Conservation (phyloP, 768 basidiomycete genomes). For the Collybiopsis luxurians region DNA sequence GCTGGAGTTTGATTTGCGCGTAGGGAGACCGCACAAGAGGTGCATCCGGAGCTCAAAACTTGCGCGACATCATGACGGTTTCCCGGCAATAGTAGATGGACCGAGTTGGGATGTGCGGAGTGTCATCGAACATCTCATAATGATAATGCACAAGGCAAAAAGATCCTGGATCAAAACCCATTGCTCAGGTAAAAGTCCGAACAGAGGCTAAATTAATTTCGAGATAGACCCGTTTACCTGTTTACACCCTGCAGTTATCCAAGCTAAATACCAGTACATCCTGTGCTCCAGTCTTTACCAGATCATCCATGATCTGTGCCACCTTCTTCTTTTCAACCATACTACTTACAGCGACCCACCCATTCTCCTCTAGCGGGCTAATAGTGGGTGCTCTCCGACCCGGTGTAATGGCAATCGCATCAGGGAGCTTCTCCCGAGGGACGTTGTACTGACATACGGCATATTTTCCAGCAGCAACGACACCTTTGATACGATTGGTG, state of each 20-base stretch:
- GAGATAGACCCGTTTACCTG: too few species aligned
- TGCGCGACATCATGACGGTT: too few species aligned
- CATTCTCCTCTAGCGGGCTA: constrained; percentile 73
- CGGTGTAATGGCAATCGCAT: constrained; percentile 74
- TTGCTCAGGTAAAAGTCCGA: too few species aligned
- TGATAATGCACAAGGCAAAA: too few species aligned
- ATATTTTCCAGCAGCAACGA: constrained; percentile 84
- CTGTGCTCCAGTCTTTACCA: constrained; percentile 81
- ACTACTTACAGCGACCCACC: constrained; percentile 88
- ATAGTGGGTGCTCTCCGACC: constrained; percentile 90
- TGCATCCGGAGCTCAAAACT: too few species aligned
- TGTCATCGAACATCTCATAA: too few species aligned
- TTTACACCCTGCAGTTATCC: constrained; percentile 88
- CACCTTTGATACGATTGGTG: constrained; percentile 86
- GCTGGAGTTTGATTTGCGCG: too few species aligned
- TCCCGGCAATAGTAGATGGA: too few species aligned
- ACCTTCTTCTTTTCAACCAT: constrained; percentile 87
- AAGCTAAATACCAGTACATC: constrained; percentile 89
- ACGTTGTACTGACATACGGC: constrained; percentile 94
- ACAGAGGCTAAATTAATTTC: too few species aligned
- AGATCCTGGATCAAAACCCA: too few species aligned
- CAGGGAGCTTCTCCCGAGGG: constrained; percentile 54
- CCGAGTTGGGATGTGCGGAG: too few species aligned
- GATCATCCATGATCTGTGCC: constrained; percentile 86
- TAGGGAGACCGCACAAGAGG: too few species aligned